Conservation (phyloP, 352 stramenopile species). For the Albugo laibachii region DNA sequence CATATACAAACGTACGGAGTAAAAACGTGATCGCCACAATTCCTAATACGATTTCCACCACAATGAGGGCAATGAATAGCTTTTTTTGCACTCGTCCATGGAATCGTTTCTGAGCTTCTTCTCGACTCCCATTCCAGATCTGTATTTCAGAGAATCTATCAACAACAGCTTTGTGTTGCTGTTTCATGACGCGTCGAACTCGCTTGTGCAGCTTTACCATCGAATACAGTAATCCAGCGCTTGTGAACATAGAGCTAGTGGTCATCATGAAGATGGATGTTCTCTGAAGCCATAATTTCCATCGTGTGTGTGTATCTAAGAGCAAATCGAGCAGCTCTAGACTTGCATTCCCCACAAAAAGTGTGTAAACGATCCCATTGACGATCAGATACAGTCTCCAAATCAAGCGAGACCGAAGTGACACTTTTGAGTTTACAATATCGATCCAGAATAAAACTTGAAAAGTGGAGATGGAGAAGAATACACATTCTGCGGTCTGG, state of each 20-base stretch:
- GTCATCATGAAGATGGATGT: constrained; percentile 50
- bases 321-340: constrained; percentile 8
- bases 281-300: constrained; percentile 24
- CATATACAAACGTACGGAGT: constrained; percentile 57
- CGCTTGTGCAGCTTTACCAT: constrained; percentile 50
- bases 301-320: constrained; percentile 3
- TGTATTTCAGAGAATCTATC: neutral
- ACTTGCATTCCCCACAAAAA: constrained; percentile 35
- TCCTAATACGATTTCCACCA: constrained; percentile 53
- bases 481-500: constrained; percentile 48
- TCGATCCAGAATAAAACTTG: constrained; percentile 76
- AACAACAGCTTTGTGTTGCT: constrained; percentile 8
- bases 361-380: constrained; percentile 55
- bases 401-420: constrained; percentile 42
- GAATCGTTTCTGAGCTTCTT: constrained; percentile 15
- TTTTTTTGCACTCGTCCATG: constrained; percentile 24
- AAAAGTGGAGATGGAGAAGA: constrained; percentile 75
- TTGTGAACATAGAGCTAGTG: constrained; percentile 38
- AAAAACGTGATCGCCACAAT: constrained; percentile 44
- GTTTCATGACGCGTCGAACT: constrained; percentile 42
- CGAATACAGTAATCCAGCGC: constrained; percentile 49
- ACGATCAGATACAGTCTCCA: constrained; percentile 49
- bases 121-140: constrained; percentile 2
- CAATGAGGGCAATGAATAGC: constrained; percentile 48
- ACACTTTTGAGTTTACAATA: constrained; percentile 68